Evolutionary conservation across 192 early-diverging fungal genomes (phyloP), one percentile per base, ranked within the genome.

Genomic region (Linderina pennispora): DNA sequence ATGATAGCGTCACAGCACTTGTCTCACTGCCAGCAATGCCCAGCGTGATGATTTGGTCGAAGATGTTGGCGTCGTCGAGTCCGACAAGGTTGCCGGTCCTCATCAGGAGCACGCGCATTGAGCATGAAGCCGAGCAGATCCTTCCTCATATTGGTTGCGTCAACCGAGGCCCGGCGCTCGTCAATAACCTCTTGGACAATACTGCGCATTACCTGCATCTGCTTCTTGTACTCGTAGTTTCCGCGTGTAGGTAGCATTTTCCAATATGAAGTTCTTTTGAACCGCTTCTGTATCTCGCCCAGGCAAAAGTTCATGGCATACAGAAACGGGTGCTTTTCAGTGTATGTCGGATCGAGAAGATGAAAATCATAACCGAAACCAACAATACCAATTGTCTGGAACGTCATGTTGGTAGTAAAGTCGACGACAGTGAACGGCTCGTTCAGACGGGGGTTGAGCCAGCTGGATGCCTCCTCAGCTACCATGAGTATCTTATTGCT

Each of bases 21-120:
- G 78, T 82, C 33, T 77, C 67, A 40, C 79, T 75, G 8, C 74
- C 80, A 16, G 80, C 80, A 50, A 82, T 80, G 50, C 80, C 45
- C 40, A 82, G 79, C 4, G 78, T 80, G 40, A 80, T 66, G 16
- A 82, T 76, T 50, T 82, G 76, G 58, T 82, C 80, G 38, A 77
- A 72, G 33, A 82, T 82, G 14, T 52, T 48, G 33, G 80, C 75
- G 28, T 31, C 28, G 3, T 38, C 38, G 1, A 76, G 36, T 16
- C 37, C 35, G 9, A n/a, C 21, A 45, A 62, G 50, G 10, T 47
- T 36, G 25, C 47, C 42, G n/a, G 15, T 62, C 45, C 8, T 53
- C 49, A 16, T 75, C 45, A 13, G 62, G 51, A 25, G 55, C 65
- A 5, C 50, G 42, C n/a, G 75, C 72, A 36, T 55, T 77, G 43